phyloP scores from a whole-genome alignment of 2,329 filamentous ascomycete genomes.

The Chaetomiaceae sp. region DNA sequence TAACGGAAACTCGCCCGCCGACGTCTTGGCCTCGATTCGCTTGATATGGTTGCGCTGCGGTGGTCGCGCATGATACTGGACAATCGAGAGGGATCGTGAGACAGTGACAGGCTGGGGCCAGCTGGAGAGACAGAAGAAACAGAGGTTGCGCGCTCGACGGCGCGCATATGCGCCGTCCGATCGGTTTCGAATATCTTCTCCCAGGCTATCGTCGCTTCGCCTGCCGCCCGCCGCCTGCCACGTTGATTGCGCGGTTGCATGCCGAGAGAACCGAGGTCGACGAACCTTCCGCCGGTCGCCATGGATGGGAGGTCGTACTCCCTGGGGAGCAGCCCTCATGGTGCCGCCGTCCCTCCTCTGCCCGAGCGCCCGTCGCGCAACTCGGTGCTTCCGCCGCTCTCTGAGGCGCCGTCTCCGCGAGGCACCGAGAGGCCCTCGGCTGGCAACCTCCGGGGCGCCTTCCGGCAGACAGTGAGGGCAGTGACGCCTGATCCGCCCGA shows the following conservation, averaged over 20 bases:
- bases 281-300: constrained; percentile 21
- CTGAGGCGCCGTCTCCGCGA: constrained; percentile 26
- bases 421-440: constrained; percentile 29
- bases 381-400: constrained; percentile 25
- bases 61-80: constrained; percentile 12
- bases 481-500: constrained; percentile 60
- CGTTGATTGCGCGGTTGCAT: constrained; percentile 7
- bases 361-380: constrained; percentile 20
- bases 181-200: not conserved
- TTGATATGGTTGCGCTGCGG: constrained; percentile 19
- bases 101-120: not conserved
- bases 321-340: constrained; percentile 25
- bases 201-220: not conserved
- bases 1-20: too few relatives aligned
- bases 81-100: constrained; percentile 15
- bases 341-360: constrained; percentile 17
- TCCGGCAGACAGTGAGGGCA: constrained; percentile 51
- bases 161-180: constrained; percentile 7
- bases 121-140: not conserved
- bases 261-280: constrained; percentile 15
- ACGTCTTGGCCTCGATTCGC: not conserved
- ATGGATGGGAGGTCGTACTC: constrained; percentile 30
- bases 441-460: constrained; percentile 27
- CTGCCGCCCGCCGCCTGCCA: not conserved
- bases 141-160: not conserved